Conservation (phyloP, 176 grass and related monocot species). For the Eleusine coracana region DNA sequence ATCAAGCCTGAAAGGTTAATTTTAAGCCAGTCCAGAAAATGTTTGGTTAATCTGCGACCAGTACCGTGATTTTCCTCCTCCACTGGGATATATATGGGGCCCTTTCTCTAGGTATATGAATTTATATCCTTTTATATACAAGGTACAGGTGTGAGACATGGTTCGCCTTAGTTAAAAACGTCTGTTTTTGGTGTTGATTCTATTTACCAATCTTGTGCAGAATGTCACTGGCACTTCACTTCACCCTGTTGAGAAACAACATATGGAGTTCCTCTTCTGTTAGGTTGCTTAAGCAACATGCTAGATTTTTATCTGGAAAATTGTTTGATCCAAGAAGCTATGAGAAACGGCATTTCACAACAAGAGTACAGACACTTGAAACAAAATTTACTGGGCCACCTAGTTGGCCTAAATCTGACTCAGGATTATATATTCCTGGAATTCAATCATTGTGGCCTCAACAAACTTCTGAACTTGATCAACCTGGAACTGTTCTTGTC, state of each 20-base stretch:
- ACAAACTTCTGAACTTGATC: constrained; percentile 36
- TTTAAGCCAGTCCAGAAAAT: neutral
- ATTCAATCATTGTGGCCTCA: constrained; percentile 25
- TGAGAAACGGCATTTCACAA: constrained; percentile 42
- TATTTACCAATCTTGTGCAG: constrained; percentile 16
- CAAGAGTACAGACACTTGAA: constrained; percentile 30
- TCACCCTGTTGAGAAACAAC: constrained; percentile 56
- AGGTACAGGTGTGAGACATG: neutral
- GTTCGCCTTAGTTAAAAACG: neutral
- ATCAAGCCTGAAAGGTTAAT: neutral
- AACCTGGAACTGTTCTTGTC: constrained; percentile 62
- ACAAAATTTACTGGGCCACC: constrained; percentile 12
- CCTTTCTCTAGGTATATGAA: neutral
- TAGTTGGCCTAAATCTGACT: constrained; percentile 36
- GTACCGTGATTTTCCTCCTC: neutral
- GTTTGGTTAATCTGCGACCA: neutral
- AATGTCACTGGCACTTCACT: constrained; percentile 58
- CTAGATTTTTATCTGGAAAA: constrained; percentile 41
- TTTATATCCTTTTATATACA: neutral
- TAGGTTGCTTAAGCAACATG: constrained; percentile 39
- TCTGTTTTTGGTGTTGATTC: constrained; percentile 22
- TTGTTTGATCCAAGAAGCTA: constrained; percentile 36
- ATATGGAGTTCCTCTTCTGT: constrained; percentile 21
- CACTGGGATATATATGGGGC: neutral
- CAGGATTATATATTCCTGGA: constrained; percentile 43